These are phyloP conservation scores for Candida buenavistaensis DNA, from an alignment of 1,139 yeast species.

Conservation along the genomic window DNA sequence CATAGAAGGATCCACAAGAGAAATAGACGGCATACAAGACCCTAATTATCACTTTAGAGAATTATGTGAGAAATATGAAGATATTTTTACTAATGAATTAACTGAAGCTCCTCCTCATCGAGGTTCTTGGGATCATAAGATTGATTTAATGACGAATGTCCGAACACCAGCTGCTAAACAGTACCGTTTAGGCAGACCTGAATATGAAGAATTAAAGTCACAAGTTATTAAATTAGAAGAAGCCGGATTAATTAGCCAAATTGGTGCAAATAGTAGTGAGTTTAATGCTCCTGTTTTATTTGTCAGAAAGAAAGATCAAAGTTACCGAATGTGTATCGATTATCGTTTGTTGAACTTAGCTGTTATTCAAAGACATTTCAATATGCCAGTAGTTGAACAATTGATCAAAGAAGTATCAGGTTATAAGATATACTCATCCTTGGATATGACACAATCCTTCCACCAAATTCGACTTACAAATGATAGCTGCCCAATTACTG, in stretches of 20 bases:
- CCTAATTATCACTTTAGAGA: no score
- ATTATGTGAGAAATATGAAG: no score
- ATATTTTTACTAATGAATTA: slow-evolving; percentile 1
- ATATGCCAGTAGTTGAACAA: background rate
- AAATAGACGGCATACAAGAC: no score
- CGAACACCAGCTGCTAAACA: slow-evolving; percentile 1
- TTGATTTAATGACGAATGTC: background rate
- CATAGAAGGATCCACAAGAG: no score
- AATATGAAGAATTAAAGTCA: background rate
- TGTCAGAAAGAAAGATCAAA: slow-evolving; percentile 1
- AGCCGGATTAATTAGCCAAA: background rate
- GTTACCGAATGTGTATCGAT: slow-evolving; percentile 2
- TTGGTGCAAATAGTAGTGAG: background rate
- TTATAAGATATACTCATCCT: background rate
- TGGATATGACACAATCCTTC: slow-evolving; percentile 3
- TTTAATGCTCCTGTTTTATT: slow-evolving; percentile 2
- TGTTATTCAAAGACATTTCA: background rate
- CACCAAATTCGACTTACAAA: slow-evolving; percentile 3
- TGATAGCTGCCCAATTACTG: background rate
- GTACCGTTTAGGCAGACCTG: background rate
- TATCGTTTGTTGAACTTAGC: slow-evolving; percentile 1
- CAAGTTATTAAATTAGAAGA: background rate
- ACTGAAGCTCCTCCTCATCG: background rate
- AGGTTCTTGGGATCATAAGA: slow-evolving; percentile 1
- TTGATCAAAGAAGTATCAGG: slow-evolving; percentile 2